Base-by-base conservation (phyloP, 345 rosid genomes). In the Syzygium jambos region DNA sequence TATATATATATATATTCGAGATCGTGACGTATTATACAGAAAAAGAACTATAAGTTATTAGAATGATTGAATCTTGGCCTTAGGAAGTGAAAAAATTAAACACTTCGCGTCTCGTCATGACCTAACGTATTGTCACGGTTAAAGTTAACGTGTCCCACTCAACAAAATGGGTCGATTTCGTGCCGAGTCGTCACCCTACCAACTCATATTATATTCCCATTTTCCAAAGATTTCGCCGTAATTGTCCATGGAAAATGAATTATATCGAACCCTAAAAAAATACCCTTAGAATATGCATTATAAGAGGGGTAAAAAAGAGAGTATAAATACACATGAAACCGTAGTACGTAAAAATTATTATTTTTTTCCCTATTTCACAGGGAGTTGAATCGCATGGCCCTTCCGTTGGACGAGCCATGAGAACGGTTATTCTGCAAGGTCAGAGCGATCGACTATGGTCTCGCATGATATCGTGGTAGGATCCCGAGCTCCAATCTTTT, bases 401-500 rank as follows among this genome's bases (percentile, higher is more conserved):
- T 65, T 30, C 4, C 11, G 6, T 15, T 5, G 9, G 25, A 19
- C 16, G 11, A 29, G 22, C 11, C 78, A 14, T 63, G 77, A 43
- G 73, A 63, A 3, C 7, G 2, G 16, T 27, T 63, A 29, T 63
- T 63, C 4, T 3, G 2, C 0, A 5, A 63, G 11, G 5, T n/a
- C 4, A 30, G 11, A 65, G 11, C 0, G 7, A 0, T 29, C 4
- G 22, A 7, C 7, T 15, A 5, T 65, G 2, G 3, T 65, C 78
- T 0, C 1, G 0, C 22, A 65, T 0, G 5, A 30, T 65, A 65
- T 30, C 0, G 3, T 2, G 2, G 10, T 30, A 68, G 2, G 3
- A 34, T 1, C 22, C 2, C 3, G 11, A 68, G 23, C 19, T 68
- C 25, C 25, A 34, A 34, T 17, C 4, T 68, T 68, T 68, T 68